Percentiles rank a stretch among this genome's conserved stretches.
These are phyloP conservation scores for Apiospora hydei DNA, from an alignment of 2,329 filamentous ascomycete genomes.

Conservation along the genomic window DNA sequence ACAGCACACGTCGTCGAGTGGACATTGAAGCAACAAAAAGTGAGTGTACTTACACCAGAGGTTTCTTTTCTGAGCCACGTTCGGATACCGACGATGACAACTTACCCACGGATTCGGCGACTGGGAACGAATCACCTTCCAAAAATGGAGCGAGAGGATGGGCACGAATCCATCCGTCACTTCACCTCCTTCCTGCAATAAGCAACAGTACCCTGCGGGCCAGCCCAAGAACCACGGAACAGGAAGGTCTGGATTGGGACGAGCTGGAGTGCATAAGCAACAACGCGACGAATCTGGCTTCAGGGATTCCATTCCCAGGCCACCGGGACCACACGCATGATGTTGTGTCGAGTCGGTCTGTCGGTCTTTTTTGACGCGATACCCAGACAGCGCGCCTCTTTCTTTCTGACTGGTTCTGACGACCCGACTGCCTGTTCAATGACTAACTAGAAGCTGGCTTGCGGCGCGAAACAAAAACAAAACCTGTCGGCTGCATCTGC, in stretches of 20 bases:
- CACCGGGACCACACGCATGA: not conserved
- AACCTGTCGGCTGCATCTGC: not conserved
- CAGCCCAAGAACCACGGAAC: conserved; percentile 11
- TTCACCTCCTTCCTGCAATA: conserved; percentile 5
- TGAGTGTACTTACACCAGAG: no score
- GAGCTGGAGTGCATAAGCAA: conserved; percentile 17
- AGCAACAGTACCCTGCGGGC: conserved; percentile 1
- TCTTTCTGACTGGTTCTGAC: not conserved
- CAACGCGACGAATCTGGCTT: not conserved
- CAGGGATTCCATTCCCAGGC: conserved; percentile 5
- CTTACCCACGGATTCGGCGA: not conserved
- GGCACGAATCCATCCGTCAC: not conserved
- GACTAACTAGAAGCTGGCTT: not conserved
- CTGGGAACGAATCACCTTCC: conserved; percentile 9
- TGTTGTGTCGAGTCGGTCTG: not conserved
- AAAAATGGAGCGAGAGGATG: not conserved
- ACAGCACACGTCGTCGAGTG: not conserved
- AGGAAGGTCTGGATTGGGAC: conserved; percentile 12
- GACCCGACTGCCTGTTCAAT: not conserved
- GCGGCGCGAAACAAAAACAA: conserved; percentile 4
- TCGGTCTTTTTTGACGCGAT: not conserved
- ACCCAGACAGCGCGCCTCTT: not conserved
- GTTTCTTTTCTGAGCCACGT: conserved; percentile 1
- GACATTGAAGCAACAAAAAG: not conserved
- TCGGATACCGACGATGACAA: not conserved